Base-by-base conservation (phyloP, 2,329 filamentous ascomycete species). In the Aspergillus clavatus region DNA sequence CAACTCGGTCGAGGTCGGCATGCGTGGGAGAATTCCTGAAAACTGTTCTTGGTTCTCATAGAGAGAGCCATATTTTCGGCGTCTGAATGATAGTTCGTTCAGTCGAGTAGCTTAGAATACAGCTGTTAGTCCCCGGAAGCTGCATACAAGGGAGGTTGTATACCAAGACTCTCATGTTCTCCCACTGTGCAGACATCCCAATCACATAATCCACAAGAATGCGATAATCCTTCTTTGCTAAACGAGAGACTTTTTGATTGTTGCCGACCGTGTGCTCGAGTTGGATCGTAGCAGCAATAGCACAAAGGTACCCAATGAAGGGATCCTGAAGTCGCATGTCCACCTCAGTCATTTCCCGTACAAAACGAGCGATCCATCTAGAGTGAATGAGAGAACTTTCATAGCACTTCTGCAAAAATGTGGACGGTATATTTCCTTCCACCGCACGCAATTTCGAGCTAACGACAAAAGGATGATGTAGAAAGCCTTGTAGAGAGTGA, bases 311-410 rank as follows among this genome's bases (percentile, higher is more conserved):
- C 3, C 56, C 58, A 11, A 61, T 46, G 26, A 60, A 61, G 1
- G 59, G 59, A 31, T 61, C 59, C 18, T 48, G 54, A 1, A 51
- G 38, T 14, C 26, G 46, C n/a, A 59, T 45, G n/a, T 52, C 50
- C 4, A 51, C 55, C 18, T 60, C 56, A 0, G 43, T 24, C 55
- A 59, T 60, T 38, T 60, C 56, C 22, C 40, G 49, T 16, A 59
- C 48, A 14, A 60, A 56, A 2, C 55, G 47, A 0, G 56, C 56
- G 24, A 60, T 58, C 59, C 59, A 61, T 21, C 54, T 36, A 7
- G 59, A 59, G 28, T 61, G 58, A 7, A 61, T 52, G 4, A 61
- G 45, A 6, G 57, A 61, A 3, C 52, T 58, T 37, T 61, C 56
- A 35, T 58, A 57, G 0, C 58, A 61, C 38, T 60, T 61, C 42